Evolutionary conservation across 2,329 filamentous ascomycete genomes (phyloP).

Genomic region (Sarocladium brachiariae): DNA sequence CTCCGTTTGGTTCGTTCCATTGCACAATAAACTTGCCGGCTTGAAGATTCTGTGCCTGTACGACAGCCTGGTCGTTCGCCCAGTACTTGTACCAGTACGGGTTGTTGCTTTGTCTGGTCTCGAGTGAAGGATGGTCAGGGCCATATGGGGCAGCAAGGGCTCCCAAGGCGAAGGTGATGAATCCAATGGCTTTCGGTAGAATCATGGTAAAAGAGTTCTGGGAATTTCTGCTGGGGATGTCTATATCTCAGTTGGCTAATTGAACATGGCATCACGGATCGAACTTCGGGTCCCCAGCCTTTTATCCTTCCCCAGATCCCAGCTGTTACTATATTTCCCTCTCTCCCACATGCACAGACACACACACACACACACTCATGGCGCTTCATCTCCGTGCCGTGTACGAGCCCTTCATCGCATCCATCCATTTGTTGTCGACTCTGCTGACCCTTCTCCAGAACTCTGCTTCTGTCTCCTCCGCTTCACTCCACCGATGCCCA

Average conservation of each 20-base stretch:
- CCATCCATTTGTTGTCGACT: too few relatives aligned
- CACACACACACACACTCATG: neutral
- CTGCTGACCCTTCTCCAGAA: neutral
- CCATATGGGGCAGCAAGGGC: conserved; percentile 6
- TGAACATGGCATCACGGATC: too few relatives aligned
- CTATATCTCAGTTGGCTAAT: too few relatives aligned
- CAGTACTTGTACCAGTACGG: conserved; percentile 11
- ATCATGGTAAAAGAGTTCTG: conserved; percentile 7
- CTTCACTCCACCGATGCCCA: neutral
- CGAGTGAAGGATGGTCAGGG: conserved; percentile 9
- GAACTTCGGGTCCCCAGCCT: too few relatives aligned
- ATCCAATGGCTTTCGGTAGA: conserved; percentile 4
- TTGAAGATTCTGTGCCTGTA: conserved; percentile 1
- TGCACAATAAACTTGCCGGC: conserved; percentile 4
- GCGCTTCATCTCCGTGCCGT: neutral
- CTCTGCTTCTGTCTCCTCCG: neutral
- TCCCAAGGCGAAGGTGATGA: conserved; percentile 6
- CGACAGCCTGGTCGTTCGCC: conserved; percentile 11
- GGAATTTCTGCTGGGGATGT: too few relatives aligned
- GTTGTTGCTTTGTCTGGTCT: neutral
- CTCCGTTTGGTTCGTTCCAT: conserved; percentile 9
- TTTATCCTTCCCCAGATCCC: too few relatives aligned
- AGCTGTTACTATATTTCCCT: too few relatives aligned
- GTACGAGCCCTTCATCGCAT: too few relatives aligned
- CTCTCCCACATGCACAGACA: too few relatives aligned